Conservation (phyloP, 2,329 filamentous ascomycete species). For the Sclerotinia subarctica region DNA sequence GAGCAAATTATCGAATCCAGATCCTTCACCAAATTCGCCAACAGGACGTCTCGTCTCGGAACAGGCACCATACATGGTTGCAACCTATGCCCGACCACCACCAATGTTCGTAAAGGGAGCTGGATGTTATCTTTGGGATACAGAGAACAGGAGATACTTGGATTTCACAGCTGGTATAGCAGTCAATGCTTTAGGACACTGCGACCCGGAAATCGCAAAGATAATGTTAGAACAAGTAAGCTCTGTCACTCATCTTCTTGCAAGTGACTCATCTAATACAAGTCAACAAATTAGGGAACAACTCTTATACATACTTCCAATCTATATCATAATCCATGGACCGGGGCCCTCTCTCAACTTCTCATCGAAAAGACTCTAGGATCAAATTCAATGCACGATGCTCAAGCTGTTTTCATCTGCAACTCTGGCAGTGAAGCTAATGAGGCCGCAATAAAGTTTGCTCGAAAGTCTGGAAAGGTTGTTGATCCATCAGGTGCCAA, state of each 20-base stretch:
- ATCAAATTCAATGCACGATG: conserved; percentile 78
- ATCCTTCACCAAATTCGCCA: conserved; percentile 69
- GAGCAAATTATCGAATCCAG: conserved; percentile 59
- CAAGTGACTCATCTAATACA: conserved; percentile 2
- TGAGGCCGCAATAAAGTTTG: conserved; percentile 96
- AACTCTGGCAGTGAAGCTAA: conserved; percentile 98
- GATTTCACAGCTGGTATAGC: conserved; percentile 97
- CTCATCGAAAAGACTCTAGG: conserved; percentile 78
- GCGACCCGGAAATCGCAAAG: conserved; percentile 72
- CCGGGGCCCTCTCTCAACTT: conserved; percentile 79
- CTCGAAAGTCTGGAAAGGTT: conserved; percentile 82
- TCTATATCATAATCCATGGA: conserved; percentile 96
- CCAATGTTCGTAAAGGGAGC: conserved; percentile 87
- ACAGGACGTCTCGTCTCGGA: conserved; percentile 72
- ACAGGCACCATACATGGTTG: conserved; percentile 85
- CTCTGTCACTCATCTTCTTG: conserved; percentile 1
- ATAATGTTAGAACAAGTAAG: conserved; percentile 74
- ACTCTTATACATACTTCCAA: conserved; percentile 91
- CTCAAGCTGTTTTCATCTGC: conserved; percentile 81
- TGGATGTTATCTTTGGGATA: conserved; percentile 85
- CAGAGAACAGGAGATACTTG: conserved; percentile 84
- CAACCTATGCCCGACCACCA: conserved; percentile 86
- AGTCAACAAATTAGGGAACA: conserved; percentile 49
- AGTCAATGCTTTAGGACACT: conserved; percentile 89
- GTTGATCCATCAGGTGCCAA: conserved; percentile 70